Evolutionary conservation across 2,329 filamentous ascomycete species (phyloP).

Genomic region (Fusarium nanum): DNA sequence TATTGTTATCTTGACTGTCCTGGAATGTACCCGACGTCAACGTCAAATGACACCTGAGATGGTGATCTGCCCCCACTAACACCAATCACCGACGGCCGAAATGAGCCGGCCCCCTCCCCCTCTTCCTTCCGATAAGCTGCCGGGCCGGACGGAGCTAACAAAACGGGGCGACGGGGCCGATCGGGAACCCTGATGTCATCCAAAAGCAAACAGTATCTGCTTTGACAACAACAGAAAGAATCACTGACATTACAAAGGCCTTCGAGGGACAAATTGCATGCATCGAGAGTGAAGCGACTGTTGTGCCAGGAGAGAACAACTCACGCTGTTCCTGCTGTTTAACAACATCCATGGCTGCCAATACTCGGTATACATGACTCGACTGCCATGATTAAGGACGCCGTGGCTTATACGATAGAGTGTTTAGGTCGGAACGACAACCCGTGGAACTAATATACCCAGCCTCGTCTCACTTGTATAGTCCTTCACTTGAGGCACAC

Average conservation of each 20-base stretch:
- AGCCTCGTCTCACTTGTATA: neutral
- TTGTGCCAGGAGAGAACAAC: neutral
- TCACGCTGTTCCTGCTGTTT: neutral
- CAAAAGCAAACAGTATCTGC: conserved; percentile 1
- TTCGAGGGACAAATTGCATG: neutral
- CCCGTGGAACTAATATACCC: neutral
- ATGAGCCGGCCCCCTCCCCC: conserved; percentile 27
- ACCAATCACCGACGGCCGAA: conserved; percentile 31
- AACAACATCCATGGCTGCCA: neutral
- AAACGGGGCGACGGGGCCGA: conserved; percentile 18
- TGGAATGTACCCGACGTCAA: neutral
- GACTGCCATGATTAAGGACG: neutral
- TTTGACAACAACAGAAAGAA: neutral
- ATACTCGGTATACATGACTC: neutral
- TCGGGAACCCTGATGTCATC: conserved; percentile 26
- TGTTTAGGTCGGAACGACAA: neutral
- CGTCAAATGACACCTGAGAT: conserved; percentile 22
- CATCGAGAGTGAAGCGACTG: neutral
- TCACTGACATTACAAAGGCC: neutral
- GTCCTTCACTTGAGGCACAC: neutral
- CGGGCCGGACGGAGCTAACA: conserved; percentile 34
- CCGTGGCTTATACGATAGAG: neutral
- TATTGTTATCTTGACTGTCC: conserved; percentile 16
- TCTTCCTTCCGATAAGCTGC: conserved; percentile 10
- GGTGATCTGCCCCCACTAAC: conserved; percentile 7